phyloP scores from a whole-genome alignment of 1,284 basidiomycete species.

The Fomitopsis palustris region DNA sequence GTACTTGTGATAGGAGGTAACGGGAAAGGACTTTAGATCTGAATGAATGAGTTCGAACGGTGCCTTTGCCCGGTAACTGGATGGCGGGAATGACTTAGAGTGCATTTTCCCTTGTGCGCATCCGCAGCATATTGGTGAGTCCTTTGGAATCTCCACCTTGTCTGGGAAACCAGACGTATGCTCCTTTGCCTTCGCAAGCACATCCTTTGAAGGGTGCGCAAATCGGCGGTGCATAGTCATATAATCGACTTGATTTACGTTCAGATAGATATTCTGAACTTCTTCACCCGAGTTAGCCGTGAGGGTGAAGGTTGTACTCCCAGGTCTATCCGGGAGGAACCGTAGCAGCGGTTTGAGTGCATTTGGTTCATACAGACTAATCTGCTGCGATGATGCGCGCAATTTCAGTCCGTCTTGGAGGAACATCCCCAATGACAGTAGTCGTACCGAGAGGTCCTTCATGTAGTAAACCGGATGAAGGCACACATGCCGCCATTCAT shows the following conservation, averaged over 20 bases:
- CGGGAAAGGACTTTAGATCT: constrained; percentile 16
- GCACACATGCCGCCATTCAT: too few relatives aligned
- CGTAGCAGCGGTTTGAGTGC: too few relatives aligned
- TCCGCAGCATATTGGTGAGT: constrained; percentile 15
- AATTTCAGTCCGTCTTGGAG: too few relatives aligned
- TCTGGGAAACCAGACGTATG: constrained; percentile 9
- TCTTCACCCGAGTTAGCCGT: neutral
- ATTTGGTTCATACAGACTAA: too few relatives aligned
- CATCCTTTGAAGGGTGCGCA: constrained; percentile 8
- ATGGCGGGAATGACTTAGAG: too few relatives aligned
- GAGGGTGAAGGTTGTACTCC: neutral
- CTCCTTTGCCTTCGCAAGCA: constrained; percentile 7
- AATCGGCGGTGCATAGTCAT: constrained; percentile 2
- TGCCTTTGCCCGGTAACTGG: neutral
- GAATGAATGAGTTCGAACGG: too few relatives aligned
- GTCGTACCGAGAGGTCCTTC: too few relatives aligned
- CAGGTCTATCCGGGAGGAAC: too few relatives aligned
- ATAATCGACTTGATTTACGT: neutral
- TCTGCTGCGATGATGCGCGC: too few relatives aligned
- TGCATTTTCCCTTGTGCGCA: constrained; percentile 22
- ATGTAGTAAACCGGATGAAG: too few relatives aligned
- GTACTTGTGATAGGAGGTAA: constrained; percentile 20
- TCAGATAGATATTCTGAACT: neutral
- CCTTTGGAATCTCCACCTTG: constrained; percentile 10
- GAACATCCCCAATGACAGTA: too few relatives aligned